Evolutionary conservation across 2,329 filamentous ascomycete genomes (phyloP).

Genomic region (Aspergillus fumigatus): DNA sequence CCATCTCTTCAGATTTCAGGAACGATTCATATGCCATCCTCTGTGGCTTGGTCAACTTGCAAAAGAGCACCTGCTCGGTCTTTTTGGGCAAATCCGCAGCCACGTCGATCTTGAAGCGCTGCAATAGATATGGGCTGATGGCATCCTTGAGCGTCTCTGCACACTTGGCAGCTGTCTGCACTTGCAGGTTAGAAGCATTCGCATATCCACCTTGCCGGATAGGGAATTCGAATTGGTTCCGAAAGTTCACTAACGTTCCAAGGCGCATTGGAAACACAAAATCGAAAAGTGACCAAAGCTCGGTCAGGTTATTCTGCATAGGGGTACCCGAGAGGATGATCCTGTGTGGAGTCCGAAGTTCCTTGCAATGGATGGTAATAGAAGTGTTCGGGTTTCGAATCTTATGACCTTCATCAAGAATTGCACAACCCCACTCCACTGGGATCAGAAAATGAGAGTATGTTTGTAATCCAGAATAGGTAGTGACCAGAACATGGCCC

Average conservation of each 20-base stretch:
- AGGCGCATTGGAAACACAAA: slow-evolving; percentile 96
- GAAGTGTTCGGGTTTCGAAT: slow-evolving; percentile 95
- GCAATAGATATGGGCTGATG: slow-evolving; percentile 87
- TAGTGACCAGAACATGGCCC: slow-evolving; percentile 91
- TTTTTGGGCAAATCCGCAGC: slow-evolving; percentile 92
- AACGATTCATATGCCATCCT: slow-evolving; percentile 77
- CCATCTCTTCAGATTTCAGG: slow-evolving; percentile 76
- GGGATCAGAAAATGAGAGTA: slow-evolving; percentile 79
- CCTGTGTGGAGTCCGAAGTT: slow-evolving; percentile 81
- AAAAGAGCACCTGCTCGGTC: slow-evolving; percentile 93
- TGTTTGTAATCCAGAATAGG: slow-evolving; percentile 91
- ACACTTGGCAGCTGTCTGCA: slow-evolving; percentile 90
- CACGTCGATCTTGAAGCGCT: slow-evolving; percentile 89
- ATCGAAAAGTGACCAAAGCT: slow-evolving; percentile 96
- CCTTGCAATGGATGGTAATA: slow-evolving; percentile 93
- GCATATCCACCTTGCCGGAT: slow-evolving; percentile 92
- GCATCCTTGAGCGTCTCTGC: slow-evolving; percentile 90
- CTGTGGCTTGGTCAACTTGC: slow-evolving; percentile 79
- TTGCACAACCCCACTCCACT: slow-evolving; percentile 86
- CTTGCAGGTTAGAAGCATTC: slow-evolving; percentile 88
- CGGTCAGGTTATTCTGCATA: slow-evolving; percentile 93
- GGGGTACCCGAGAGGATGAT: slow-evolving; percentile 94
- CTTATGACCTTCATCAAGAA: slow-evolving; percentile 95
- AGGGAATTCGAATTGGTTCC: slow-evolving; percentile 86
- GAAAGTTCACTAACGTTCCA: slow-evolving; percentile 85